These are phyloP conservation scores for Ophiostoma triangulosporum DNA, from an alignment of 2,329 filamentous ascomycete species.

Conservation along the genomic window DNA sequence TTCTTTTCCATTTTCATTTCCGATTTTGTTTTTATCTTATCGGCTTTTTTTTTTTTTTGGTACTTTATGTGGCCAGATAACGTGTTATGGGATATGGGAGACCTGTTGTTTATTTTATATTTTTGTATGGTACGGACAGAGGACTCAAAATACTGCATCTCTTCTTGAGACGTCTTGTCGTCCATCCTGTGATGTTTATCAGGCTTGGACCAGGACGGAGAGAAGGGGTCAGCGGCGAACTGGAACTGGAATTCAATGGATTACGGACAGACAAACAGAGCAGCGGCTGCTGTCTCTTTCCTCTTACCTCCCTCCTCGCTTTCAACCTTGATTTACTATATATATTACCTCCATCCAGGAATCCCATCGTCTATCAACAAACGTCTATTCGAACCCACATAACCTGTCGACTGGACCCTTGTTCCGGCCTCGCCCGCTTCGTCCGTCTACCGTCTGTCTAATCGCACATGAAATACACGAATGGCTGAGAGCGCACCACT, in stretches of 20 bases:
- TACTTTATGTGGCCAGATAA: conserved; percentile 7
- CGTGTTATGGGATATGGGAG: conserved; percentile 6
- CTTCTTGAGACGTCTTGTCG: not conserved
- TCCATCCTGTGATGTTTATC: conserved; percentile 5
- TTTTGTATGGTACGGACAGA: not conserved
- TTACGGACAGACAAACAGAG: not conserved
- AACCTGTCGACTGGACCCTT: not conserved
- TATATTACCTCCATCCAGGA: not conserved
- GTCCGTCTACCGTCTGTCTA: not conserved
- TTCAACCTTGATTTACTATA: not conserved
- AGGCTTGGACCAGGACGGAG: not conserved
- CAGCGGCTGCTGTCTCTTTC: not conserved
- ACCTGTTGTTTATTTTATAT: not conserved
- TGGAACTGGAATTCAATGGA: not conserved
- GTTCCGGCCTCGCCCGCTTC: not conserved
- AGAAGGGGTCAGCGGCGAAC: not conserved
- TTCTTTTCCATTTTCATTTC: not conserved
- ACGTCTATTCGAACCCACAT: not conserved
- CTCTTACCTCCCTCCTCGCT: not conserved
- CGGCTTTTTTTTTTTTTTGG: not conserved
- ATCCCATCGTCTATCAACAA: not conserved
- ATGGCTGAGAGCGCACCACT: not conserved
- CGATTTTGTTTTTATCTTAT: not conserved
- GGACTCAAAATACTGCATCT: not conserved
- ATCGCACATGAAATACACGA: not conserved